phyloP scores from a whole-genome alignment of 352 stramenopile species.

The Pythium brachiatum region DNA sequence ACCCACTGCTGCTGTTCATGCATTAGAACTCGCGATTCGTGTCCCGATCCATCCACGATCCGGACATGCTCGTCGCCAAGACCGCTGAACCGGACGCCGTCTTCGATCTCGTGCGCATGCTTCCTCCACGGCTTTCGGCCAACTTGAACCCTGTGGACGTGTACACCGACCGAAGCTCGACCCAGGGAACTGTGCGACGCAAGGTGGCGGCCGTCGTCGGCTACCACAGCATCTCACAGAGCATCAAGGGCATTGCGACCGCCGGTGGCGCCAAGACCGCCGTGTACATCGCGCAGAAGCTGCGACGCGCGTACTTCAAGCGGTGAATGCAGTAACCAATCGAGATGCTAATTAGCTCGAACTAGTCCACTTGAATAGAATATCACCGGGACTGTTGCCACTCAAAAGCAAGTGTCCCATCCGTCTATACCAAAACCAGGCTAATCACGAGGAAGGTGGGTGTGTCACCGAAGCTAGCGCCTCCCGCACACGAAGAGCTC shows the following conservation, averaged over 20 bases:
- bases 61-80: constrained; percentile 47
- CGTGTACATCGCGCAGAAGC: constrained; percentile 79
- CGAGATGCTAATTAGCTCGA: background rate
- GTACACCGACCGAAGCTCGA: constrained; percentile 31
- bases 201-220: constrained; percentile 69
- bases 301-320: constrained; percentile 84
- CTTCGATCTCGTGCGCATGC: constrained; percentile 42
- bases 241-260: constrained; percentile 87
- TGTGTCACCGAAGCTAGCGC: background rate
- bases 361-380: background rate
- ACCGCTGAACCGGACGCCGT: constrained; percentile 34
- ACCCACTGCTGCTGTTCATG: too few species aligned
- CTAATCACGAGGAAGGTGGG: background rate
- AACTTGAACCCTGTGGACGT: constrained; percentile 33
- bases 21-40: constrained; percentile 69
- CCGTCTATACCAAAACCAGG: background rate
- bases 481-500: background rate
- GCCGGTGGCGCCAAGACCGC: constrained; percentile 78
- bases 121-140: constrained; percentile 51
- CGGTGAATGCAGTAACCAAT: too few species aligned
- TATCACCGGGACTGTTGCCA: too few species aligned
- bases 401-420: too few species aligned
- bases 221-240: constrained; percentile 84
- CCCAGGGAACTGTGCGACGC: constrained; percentile 66
- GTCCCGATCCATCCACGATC: constrained; percentile 42